Conservation (phyloP, 345 rosid genomes). For the Heritiera littoralis region DNA sequence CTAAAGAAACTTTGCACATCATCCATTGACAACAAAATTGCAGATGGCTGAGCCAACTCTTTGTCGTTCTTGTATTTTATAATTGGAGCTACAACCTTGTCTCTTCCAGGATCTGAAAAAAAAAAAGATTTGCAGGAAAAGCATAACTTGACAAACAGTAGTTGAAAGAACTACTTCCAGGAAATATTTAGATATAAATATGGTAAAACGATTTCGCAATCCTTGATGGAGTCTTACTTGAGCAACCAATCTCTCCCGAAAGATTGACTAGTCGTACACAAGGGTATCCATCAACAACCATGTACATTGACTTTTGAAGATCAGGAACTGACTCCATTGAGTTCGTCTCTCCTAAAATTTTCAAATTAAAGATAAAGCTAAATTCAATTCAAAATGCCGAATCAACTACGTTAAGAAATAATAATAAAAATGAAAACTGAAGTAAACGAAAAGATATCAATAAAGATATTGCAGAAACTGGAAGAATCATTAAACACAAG, state of each 20-base stretch:
- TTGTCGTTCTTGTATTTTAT: conserved; percentile 42
- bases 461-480: too few species aligned
- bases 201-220: background rate
- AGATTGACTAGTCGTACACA: conserved; percentile 89
- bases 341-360: too few species aligned
- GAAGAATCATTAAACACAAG: too few species aligned
- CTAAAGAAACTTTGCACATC: conserved; percentile 66
- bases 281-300: conserved; percentile 74
- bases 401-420: too few species aligned
- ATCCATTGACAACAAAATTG: conserved; percentile 70
- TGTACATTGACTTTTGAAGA: conserved; percentile 84
- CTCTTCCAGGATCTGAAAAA: conserved; percentile 77
- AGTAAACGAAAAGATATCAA: too few species aligned
- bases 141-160: background rate
- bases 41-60: conserved; percentile 48
- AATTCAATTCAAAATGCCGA: too few species aligned
- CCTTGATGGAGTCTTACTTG: conserved; percentile 59
- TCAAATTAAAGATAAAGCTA: too few species aligned
- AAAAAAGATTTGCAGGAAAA: conserved; percentile 19
- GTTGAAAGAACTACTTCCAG: background rate
- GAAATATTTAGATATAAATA: background rate
- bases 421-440: too few species aligned
- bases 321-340: conserved; percentile 78
- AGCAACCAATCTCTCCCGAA: conserved; percentile 90
- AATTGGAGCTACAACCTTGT: conserved; percentile 82